Evolutionary conservation across 2,329 filamentous ascomycete species (phyloP), one percentile per base, ranked within the genome.

Genomic region (Leptographium radiaticola): DNA sequence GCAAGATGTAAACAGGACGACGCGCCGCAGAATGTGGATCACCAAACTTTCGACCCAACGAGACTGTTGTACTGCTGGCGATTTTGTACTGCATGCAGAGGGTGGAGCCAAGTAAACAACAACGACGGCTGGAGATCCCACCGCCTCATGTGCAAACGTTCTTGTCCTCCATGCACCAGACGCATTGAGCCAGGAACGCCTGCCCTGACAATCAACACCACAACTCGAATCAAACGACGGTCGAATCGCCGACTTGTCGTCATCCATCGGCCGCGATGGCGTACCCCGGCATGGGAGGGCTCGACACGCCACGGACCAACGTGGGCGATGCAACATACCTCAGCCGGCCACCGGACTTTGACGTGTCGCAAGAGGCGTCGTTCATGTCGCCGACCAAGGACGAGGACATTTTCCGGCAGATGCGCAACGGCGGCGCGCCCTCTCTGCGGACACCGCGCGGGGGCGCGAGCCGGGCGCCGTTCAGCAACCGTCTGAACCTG

Each of bases 221-320:
- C 47, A n/a, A 6, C 16, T 11, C 31, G 5, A 4, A 50, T 11
- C 39, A 18, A n/a, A 38, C 36, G 33, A 30, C 30, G 10, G 40
- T 38, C 16, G 16, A 49, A n/a, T 25, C 43, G 6, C 7, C 30
- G 18, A 39, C 15, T 31, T 7, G 20, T 16, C 48, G 33, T 18
- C 20, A 30, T 15, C n/a, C 53, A 46, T 46, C 40, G 61, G 59
- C 56, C 67, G 72, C 63, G 61, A 87, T 87, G 84, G 79, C 76
- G 56, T 76, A 79, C 59, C 77, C 79, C 43, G 84, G 83, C 64
- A 77, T 75, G 62, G 76, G 70, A 66, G 76, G 76, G 64, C 78
- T 95, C 70, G 86, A 93, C 70, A 94, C 90, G 62, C 91, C 91
- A 63, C 84, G 86, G 66, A 95, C 89, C 57, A 86, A 89, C 64